phyloP scores from a whole-genome alignment of 225 moss, liverwort and hornwort genomes.

The Pseudoscleropodium purum region DNA sequence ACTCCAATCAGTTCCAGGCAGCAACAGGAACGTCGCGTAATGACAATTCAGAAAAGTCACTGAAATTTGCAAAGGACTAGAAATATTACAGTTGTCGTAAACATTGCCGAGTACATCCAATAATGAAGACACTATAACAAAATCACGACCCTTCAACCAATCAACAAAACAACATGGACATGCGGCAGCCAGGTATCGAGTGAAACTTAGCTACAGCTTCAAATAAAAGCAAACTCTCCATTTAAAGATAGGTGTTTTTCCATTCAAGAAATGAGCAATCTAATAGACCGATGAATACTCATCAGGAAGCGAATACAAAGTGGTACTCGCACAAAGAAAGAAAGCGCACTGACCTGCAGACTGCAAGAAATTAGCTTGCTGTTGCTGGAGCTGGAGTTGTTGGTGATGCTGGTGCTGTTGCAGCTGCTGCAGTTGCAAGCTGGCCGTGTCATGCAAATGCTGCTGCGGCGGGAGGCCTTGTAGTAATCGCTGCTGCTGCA shows the following conservation, averaged over 20 bases:
- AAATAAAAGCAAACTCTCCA: not conserved
- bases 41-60: not conserved
- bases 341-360: slow-evolving; percentile 25
- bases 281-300: not conserved
- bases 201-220: not conserved
- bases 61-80: not conserved
- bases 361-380: slow-evolving; percentile 31
- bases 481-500: slow-evolving; percentile 50
- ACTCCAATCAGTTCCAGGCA: not conserved
- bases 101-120: not conserved
- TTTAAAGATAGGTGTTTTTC: not conserved
- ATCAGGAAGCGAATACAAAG: not conserved
- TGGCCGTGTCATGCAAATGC: slow-evolving; percentile 39
- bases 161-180: not conserved
- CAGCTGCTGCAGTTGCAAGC: slow-evolving; percentile 41
- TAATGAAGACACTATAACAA: not conserved
- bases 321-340: not conserved
- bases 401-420: slow-evolving; percentile 50
- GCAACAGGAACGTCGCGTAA: not conserved
- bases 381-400: slow-evolving; percentile 43
- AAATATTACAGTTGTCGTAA: not conserved
- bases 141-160: not conserved
- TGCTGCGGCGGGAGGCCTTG: slow-evolving; percentile 53
- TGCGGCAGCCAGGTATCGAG: not conserved
- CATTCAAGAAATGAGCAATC: not conserved